Percentiles rank a stretch among this genome's conserved stretches.
Evolutionary conservation across 2,329 filamentous ascomycete genomes (phyloP).

Genomic region (Colletotrichum sp.): DNA sequence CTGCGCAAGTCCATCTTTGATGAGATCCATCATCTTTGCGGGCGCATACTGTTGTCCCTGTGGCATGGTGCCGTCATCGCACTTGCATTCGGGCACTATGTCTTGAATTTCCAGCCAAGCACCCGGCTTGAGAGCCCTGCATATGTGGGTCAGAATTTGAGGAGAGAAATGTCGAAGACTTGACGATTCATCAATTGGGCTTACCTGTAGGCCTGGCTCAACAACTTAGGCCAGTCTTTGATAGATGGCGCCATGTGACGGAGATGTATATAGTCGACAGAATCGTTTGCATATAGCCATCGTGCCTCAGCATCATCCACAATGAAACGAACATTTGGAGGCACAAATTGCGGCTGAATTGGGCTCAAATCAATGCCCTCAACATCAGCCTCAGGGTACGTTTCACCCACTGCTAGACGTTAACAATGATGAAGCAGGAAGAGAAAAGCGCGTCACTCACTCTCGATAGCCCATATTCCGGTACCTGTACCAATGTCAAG

Average conservation of each 20-base stretch:
- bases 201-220: slow-evolving; percentile 12
- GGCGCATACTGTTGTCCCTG: slow-evolving; percentile 20
- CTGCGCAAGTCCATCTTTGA: slow-evolving; percentile 32
- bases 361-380: slow-evolving; percentile 39
- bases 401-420: slow-evolving; percentile 33
- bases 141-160: neutral
- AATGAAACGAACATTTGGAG: slow-evolving; percentile 76
- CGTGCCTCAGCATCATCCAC: slow-evolving; percentile 65
- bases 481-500: slow-evolving; percentile 30
- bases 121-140: slow-evolving; percentile 21
- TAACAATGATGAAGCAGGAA: neutral
- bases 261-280: slow-evolving; percentile 29
- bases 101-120: slow-evolving; percentile 12
- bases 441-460: neutral
- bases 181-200: neutral
- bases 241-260: slow-evolving; percentile 33
- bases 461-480: slow-evolving; percentile 46
- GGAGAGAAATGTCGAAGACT: neutral
- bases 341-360: slow-evolving; percentile 48
- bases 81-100: slow-evolving; percentile 28
- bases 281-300: neutral
- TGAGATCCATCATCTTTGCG: slow-evolving; percentile 33
- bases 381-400: slow-evolving; percentile 24
- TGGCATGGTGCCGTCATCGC: slow-evolving; percentile 44
- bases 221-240: slow-evolving; percentile 30